Evolutionary conservation across 129 eudicot species (phyloP).

Genomic region (Calendula officinalis): DNA sequence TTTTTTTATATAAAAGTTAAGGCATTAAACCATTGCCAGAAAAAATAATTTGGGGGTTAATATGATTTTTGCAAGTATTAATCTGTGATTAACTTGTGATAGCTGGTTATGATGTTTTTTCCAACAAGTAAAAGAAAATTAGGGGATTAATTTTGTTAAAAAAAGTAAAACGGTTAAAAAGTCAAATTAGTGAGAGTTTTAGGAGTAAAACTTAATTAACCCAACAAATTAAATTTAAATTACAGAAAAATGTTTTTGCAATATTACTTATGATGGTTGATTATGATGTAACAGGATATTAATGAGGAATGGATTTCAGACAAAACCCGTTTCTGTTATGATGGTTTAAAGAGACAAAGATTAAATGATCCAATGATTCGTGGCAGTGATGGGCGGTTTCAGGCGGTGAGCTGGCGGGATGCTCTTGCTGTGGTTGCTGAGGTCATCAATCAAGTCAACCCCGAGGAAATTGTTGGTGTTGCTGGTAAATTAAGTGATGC

Average conservation of each 20-base stretch:
- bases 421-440: slow-evolving; percentile 95
- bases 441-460: slow-evolving; percentile 70
- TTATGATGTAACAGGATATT: slow-evolving; percentile 53
- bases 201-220: too few species aligned
- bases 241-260: neutral
- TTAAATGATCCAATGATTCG: slow-evolving; percentile 96
- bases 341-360: slow-evolving; percentile 97
- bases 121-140: too few species aligned
- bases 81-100: too few species aligned
- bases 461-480: slow-evolving; percentile 90
- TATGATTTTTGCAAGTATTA: too few species aligned
- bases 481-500: slow-evolving; percentile 98
- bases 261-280: slow-evolving; percentile 15
- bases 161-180: too few species aligned
- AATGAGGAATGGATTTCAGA: slow-evolving; percentile 99
- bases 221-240: neutral
- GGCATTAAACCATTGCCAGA: too few species aligned
- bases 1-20: too few species aligned
- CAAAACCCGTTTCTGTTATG: slow-evolving; percentile 92
- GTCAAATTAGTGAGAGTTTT: too few species aligned
- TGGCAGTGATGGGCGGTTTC: slow-evolving; percentile 89
- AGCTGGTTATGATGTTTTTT: too few species aligned
- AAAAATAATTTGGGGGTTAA: too few species aligned
- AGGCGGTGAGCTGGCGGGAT: slow-evolving; percentile 87
- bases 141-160: too few species aligned